Base-by-base conservation (phyloP, 148 eudicot species). In the Persicaria maculosa region DNA sequence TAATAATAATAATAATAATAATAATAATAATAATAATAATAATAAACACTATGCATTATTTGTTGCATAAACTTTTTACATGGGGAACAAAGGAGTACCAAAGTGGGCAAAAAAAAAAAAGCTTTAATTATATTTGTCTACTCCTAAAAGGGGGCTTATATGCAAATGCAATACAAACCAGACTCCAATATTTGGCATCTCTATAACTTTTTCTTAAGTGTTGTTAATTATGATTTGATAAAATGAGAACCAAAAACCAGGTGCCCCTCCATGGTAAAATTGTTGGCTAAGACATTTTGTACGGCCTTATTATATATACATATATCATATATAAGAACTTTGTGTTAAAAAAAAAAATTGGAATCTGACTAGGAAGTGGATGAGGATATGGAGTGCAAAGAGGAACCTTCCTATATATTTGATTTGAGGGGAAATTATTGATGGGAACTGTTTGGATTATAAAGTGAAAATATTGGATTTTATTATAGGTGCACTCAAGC, bases 351-450 rank as follows among this genome's bases (percentile, higher is more conserved):
- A 62, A 62, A 25, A 1, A 40, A 16, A 36, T 36, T 65, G 70
- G 70, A 40, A 65, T 65, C 70, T 40, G 70, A 65, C 46, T 65
- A 65, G 70, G 70, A 65, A 65, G 70, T 65, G 70, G 70, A 65
- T 65, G 46, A 65, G 70, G 70, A 65, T 65, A 65, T 65, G 70
- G 43, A 19, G 11, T 12, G 46, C 70, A 65, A 65, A 65, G 70
- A 65, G 70, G 45, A 46, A 17, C 44, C 43, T 4, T n/a, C 4
- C 0, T 20, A 20, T 6, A 20, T 58, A 8, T 58, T 10, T 62
- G 15, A 65, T 65, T 65, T 65, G 17, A 65, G 43, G 47, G 70
- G 47, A 3, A 65, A 5, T 65, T 65, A 43, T 65, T 65, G 17
- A 46, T 36, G 70, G 68, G 70, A 40, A 46, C 44, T 12, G 45